Percentiles rank a stretch among this genome's conserved stretches.
Evolutionary conservation across 768 basidiomycete genomes (phyloP).

Genomic region (Naganishia randhawae): DNA sequence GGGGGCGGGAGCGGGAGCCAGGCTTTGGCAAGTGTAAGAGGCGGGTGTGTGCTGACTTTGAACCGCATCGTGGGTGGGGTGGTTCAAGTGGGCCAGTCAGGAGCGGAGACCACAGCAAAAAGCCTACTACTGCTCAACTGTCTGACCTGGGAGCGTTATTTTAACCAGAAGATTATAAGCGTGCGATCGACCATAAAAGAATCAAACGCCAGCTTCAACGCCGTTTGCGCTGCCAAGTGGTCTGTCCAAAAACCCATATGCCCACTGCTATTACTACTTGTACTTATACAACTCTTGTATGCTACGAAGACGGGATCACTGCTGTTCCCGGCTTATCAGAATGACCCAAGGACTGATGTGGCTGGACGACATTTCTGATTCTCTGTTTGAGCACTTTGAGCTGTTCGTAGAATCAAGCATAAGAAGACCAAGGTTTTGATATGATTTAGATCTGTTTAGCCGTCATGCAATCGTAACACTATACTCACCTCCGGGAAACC

Average conservation of each 20-base stretch:
- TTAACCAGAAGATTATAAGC: background rate
- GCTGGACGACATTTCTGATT: slow-evolving; percentile 76
- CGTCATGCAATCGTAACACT: background rate
- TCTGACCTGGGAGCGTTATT: too few relatives aligned
- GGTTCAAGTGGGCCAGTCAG: background rate
- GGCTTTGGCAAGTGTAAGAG: slow-evolving; percentile 19
- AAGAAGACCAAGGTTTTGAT: background rate
- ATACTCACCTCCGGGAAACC: slow-evolving; percentile 88
- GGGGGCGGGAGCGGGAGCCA: slow-evolving; percentile 20
- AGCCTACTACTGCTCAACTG: too few relatives aligned
- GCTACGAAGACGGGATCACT: background rate
- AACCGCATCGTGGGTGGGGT: slow-evolving; percentile 16
- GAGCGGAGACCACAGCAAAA: too few relatives aligned
- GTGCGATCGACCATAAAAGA: slow-evolving; percentile 2
- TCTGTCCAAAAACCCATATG: background rate
- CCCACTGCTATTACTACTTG: background rate
- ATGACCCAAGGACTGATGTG: slow-evolving; percentile 77
- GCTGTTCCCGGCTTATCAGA: slow-evolving; percentile 58
- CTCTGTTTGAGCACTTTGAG: slow-evolving; percentile 71
- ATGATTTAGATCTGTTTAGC: background rate
- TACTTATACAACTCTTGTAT: background rate
- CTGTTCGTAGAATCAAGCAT: background rate
- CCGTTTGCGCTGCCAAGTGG: background rate
- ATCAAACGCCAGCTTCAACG: background rate
- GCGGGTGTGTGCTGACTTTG: slow-evolving; percentile 24